These are phyloP conservation scores for Botrytis tulipae DNA, from an alignment of 2,329 filamentous ascomycete genomes.

Conservation along the genomic window DNA sequence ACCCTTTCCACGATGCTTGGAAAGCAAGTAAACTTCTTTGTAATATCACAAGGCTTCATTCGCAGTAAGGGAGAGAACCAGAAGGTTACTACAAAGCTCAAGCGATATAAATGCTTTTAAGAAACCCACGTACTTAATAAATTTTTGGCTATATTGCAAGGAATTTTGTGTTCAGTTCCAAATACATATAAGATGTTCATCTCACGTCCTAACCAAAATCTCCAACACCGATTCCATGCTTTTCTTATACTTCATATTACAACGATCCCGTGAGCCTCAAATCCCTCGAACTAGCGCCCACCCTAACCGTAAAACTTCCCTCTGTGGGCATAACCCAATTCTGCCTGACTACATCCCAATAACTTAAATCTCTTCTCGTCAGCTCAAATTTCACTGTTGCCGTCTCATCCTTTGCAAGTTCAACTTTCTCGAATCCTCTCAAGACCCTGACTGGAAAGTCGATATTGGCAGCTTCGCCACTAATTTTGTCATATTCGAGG, in stretches of 20 bases:
- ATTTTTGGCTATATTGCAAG: background rate
- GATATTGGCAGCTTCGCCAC: slow-evolving; percentile 29
- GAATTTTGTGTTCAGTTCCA: background rate
- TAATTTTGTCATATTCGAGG: slow-evolving; percentile 41
- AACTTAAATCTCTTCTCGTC: slow-evolving; percentile 59
- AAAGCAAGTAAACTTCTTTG: background rate
- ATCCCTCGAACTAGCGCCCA: slow-evolving; percentile 44
- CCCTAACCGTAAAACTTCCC: slow-evolving; percentile 43
- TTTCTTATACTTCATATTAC: slow-evolving; percentile 1
- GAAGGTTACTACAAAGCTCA: background rate
- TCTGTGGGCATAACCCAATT: slow-evolving; percentile 62
- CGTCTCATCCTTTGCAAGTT: slow-evolving; percentile 48
- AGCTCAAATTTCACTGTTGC: slow-evolving; percentile 52
- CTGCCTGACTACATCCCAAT: slow-evolving; percentile 59
- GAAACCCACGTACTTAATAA: no score
- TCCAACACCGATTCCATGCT: background rate
- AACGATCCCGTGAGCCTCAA: slow-evolving; percentile 33
- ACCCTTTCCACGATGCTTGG: background rate
- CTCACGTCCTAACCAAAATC: background rate
- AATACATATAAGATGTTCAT: background rate
- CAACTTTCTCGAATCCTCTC: slow-evolving; percentile 68
- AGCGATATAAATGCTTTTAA: fast-evolving
- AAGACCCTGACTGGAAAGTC: slow-evolving; percentile 67
- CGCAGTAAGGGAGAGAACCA: background rate
- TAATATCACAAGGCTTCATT: no score